Conservation (phyloP, 208 protist species). For the Crithidia acanthocephali region DNA sequence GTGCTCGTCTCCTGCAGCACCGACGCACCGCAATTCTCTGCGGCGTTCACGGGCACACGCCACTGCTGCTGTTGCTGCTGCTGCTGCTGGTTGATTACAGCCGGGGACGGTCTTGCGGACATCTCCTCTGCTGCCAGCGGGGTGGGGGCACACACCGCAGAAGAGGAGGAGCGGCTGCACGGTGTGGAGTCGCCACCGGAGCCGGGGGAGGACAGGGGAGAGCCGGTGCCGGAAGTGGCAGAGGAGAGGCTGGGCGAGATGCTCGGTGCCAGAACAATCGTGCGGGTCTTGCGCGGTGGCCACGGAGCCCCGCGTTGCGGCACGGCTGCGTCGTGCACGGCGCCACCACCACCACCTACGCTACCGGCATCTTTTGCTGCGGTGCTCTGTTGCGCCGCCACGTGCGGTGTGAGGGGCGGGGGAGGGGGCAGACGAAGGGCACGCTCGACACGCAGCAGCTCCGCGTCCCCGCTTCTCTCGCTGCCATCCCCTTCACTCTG, state of each 20-base stretch:
- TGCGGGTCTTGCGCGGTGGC: conserved; percentile 29
- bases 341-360: not conserved
- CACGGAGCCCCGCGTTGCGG: conserved; percentile 12
- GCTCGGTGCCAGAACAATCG: conserved; percentile 33
- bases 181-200: not conserved
- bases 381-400: not conserved
- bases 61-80: too few relatives aligned
- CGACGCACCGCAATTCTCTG: not conserved
- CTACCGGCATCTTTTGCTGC: not conserved
- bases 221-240: conserved; percentile 1
- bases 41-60: too few relatives aligned
- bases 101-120: not conserved
- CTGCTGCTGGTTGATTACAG: not conserved
- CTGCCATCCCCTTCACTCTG: too few relatives aligned
- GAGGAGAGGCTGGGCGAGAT: conserved; percentile 33
- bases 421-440: conserved; percentile 19
- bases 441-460: conserved; percentile 29
- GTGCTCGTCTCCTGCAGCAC: not conserved
- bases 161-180: not conserved
- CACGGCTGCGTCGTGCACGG: not conserved
- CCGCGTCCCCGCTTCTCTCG: not conserved
- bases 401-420: not conserved
- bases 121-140: not conserved
- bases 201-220: conserved; percentile 6
- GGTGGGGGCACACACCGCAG: not conserved